Percentiles rank a stretch among this genome's conserved stretches.
Conservation (phyloP, 352 stramenopile species). For the Pythium brachiatum region DNA sequence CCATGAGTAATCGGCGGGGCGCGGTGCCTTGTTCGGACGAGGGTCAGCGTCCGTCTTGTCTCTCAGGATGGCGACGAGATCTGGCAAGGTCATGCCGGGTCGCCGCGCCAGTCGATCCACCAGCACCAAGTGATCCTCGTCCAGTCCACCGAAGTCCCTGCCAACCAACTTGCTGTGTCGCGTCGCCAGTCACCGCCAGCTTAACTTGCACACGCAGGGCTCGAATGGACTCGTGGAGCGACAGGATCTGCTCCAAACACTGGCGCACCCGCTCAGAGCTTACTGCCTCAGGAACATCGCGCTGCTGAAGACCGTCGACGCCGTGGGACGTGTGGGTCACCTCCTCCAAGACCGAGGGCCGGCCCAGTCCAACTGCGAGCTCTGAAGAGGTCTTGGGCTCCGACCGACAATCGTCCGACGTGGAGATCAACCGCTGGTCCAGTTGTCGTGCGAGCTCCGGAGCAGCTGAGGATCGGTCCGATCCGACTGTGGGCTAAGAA, state of each 20-base stretch:
- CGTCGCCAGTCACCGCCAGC: not conserved
- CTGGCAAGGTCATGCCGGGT: not conserved
- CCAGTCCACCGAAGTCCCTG: not conserved
- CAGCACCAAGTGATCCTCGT: not conserved
- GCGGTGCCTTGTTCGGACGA: too few relatives aligned
- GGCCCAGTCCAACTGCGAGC: too few relatives aligned
- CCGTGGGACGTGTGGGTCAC: too few relatives aligned
- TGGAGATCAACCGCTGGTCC: too few relatives aligned
- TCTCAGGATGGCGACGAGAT: not conserved
- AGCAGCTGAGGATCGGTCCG: too few relatives aligned
- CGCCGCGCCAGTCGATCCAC: not conserved
- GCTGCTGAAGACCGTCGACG: not conserved
- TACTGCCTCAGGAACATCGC: not conserved
- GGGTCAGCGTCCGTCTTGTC: not conserved
- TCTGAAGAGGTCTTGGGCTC: too few relatives aligned
- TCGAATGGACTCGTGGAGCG: not conserved
- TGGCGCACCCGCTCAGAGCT: not conserved
- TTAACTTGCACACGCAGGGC: not conserved
- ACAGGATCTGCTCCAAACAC: not conserved
- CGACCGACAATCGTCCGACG: too few relatives aligned
- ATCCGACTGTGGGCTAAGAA: too few relatives aligned
- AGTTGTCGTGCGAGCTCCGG: too few relatives aligned
- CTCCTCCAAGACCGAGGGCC: too few relatives aligned
- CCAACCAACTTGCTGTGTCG: not conserved
- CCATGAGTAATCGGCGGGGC: too few relatives aligned